Base-by-base conservation (phyloP, 2,329 filamentous ascomycete species). In the Cylindrodendrum hubeiense region DNA sequence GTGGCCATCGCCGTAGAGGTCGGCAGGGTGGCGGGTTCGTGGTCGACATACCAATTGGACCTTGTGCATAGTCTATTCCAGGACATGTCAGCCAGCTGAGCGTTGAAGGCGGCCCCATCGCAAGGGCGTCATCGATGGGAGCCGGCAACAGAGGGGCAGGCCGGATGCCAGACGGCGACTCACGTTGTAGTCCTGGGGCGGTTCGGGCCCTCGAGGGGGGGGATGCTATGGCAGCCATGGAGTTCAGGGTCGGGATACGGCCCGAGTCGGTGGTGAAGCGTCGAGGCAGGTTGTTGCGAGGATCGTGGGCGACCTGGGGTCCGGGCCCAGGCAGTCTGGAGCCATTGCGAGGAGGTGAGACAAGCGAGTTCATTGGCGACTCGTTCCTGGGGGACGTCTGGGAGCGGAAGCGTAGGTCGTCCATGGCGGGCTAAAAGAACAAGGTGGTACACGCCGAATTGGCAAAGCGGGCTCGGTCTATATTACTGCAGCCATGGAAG, bases 261-360 rank as follows among this genome's bases (percentile, higher is more conserved):
- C 93, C 87, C 82, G 93, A 90, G 82, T 97, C 97, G 63, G 95
- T 96, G 69, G 95, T 98, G 82, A 98, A 98, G 77, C 95, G 92
- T 76, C 95, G 91, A 81, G 95, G 93, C 78, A 98, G 86, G 74
- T 90, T 90, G 68, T 89, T 89, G 80, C 95, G 90, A 71, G 88
- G 87, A 77, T 97, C 93, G 79, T 89, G 87, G 69, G 87, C 69
- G 60, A 68, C 79, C 61, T 84, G 81, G 70, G 87, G 85, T 70
- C 87, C 87, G 70, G 87, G 85, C 70, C 87, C 87, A 69, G 83
- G 85, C 79, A 90, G 85, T 76, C 90, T 89, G 76, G 84, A 85
- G 76, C 88, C 87, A 79, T 91, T 91, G 78, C 93, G 90, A 73
- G 89, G 88, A 76, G 93, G 90, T 75, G 92, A 91, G 75, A 91